phyloP scores from a whole-genome alignment of 2,329 filamentous ascomycete species.

The Exserohilum rostratum region DNA sequence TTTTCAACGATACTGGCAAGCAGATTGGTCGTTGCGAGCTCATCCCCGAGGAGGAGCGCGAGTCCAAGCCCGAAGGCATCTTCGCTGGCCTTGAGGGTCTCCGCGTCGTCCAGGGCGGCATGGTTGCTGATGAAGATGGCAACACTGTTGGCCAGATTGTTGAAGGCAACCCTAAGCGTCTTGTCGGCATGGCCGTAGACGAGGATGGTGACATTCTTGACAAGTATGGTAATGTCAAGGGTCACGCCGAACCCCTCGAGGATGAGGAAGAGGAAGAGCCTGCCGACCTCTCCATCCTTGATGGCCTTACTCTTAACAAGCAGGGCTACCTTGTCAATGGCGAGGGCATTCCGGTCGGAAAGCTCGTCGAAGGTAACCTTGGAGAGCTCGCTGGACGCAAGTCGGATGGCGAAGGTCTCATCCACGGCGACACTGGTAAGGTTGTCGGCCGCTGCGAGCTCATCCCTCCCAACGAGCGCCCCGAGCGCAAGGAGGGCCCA shows the following conservation, averaged over 20 bases:
- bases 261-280: conserved; percentile 50
- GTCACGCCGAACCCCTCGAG: conserved; percentile 62
- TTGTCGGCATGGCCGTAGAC: conserved; percentile 64
- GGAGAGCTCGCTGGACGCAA: conserved; percentile 63
- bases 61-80: conserved; percentile 57
- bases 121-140: conserved; percentile 57
- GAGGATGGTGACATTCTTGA: conserved; percentile 68
- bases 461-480: conserved; percentile 63
- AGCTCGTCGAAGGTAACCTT: conserved; percentile 62
- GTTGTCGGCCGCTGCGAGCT: conserved; percentile 63
- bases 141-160: conserved; percentile 60
- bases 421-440: conserved; percentile 63
- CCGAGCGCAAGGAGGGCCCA: conserved; percentile 65
- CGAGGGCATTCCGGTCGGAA: conserved; percentile 61
- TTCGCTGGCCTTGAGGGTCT: conserved; percentile 58
- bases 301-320: conserved; percentile 63
- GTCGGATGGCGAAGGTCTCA: conserved; percentile 61
- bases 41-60: conserved; percentile 68
- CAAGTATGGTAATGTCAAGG: conserved; percentile 66
- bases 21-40: conserved; percentile 71
- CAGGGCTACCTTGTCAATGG: conserved; percentile 61
- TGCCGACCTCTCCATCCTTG: conserved; percentile 59
- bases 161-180: conserved; percentile 65
- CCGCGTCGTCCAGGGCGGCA: conserved; percentile 55
- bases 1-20: conserved; percentile 75